phyloP scores from a whole-genome alignment of 108 stramenopile species.

The Mediolabrus comicus region DNA sequence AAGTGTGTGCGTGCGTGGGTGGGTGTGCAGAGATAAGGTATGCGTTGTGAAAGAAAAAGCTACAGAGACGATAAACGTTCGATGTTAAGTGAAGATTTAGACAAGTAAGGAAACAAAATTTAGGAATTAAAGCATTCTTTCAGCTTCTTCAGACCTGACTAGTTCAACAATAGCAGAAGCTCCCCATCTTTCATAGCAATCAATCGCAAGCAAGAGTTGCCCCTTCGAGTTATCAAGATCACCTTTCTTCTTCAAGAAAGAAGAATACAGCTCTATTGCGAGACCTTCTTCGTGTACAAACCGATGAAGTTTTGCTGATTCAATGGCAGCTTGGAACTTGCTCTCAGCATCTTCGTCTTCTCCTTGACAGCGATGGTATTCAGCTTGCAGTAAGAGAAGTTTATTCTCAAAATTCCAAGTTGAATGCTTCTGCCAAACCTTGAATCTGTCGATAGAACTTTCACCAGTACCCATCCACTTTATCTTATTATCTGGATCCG shows the following conservation, averaged over 20 bases:
- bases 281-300: constrained; percentile 18
- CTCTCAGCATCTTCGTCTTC: neutral
- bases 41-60: too few relatives aligned
- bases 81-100: too few relatives aligned
- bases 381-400: neutral
- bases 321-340: constrained; percentile 12
- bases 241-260: neutral
- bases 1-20: too few relatives aligned
- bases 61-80: too few relatives aligned
- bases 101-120: too few relatives aligned
- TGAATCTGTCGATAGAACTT: neutral
- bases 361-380: neutral
- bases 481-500: neutral
- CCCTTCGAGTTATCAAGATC: neutral
- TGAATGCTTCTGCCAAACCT: neutral
- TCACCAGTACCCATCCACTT: neutral
- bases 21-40: too few relatives aligned
- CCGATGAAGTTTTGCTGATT: constrained; percentile 7
- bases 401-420: constrained; percentile 21
- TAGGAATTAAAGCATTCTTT: too few relatives aligned
- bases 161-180: neutral
- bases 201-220: neutral
- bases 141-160: neutral
- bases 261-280: constrained; percentile 6
- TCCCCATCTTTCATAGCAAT: constrained; percentile 2